Percentiles rank a stretch among this genome's conserved stretches.
Conservation (phyloP, 495 filamentous ascomycete species). For the Choiromyces venosus region DNA sequence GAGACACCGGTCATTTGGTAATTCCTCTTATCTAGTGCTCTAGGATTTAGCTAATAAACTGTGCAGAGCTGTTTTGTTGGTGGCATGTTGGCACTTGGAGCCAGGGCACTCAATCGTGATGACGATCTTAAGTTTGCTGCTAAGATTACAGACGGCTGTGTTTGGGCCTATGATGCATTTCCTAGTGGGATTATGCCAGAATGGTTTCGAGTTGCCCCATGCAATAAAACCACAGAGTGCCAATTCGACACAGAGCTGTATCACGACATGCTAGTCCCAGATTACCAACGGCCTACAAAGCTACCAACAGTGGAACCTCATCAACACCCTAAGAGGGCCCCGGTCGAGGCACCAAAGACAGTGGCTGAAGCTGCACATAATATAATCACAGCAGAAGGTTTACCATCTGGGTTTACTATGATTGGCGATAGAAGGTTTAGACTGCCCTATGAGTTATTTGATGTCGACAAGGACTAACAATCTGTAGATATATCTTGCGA, state of each 20-base stretch:
- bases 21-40: neutral
- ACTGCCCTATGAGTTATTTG: slow-evolving; percentile 49
- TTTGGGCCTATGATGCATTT: slow-evolving; percentile 83
- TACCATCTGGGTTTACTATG: slow-evolving; percentile 55
- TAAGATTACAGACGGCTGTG: slow-evolving; percentile 84
- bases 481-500: slow-evolving; percentile 47
- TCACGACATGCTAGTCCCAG: slow-evolving; percentile 32
- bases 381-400: slow-evolving; percentile 46
- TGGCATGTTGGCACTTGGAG: slow-evolving; percentile 87
- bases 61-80: slow-evolving; percentile 69
- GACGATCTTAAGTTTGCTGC: slow-evolving; percentile 74
- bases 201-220: slow-evolving; percentile 59
- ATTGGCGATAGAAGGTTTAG: slow-evolving; percentile 46
- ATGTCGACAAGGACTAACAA: neutral
- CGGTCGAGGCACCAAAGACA: slow-evolving; percentile 10
- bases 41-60: neutral
- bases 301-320: slow-evolving; percentile 2
- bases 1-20: slow-evolving; percentile 36
- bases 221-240: slow-evolving; percentile 60
- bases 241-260: slow-evolving; percentile 68
- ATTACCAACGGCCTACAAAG: slow-evolving; percentile 6
- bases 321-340: slow-evolving; percentile 9
- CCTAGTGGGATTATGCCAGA: slow-evolving; percentile 90
- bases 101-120: slow-evolving; percentile 74
- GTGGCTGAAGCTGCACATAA: slow-evolving; percentile 23